Percentiles rank a stretch among this genome's conserved stretches.
Conservation (phyloP, 1,284 basidiomycete genomes). For the Spongiforma sp. region DNA sequence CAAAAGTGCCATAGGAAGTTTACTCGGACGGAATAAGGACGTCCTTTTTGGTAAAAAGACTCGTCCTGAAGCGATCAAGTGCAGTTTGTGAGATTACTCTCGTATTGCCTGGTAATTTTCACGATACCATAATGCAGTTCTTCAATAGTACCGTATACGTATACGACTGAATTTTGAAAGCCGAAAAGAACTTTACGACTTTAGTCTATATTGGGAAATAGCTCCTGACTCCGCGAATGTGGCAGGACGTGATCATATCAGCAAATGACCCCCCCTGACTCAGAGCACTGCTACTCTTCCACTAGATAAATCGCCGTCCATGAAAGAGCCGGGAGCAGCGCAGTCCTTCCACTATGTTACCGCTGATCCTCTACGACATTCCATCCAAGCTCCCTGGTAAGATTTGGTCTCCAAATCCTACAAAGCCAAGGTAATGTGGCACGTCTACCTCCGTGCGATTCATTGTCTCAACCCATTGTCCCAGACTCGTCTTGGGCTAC, state of each 20-base stretch:
- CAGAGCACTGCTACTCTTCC: too few species aligned
- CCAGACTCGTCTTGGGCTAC: slow-evolving; percentile 34
- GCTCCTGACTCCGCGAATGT: too few species aligned
- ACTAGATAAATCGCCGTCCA: slow-evolving; percentile 59
- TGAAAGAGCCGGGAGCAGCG: background rate
- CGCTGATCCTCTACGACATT: slow-evolving; percentile 31
- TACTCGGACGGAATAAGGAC: slow-evolving; percentile 95
- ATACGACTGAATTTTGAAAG: too few species aligned
- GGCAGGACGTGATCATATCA: too few species aligned
- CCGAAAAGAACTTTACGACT: too few species aligned
- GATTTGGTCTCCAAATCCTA: slow-evolving; percentile 27
- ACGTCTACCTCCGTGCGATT: background rate
- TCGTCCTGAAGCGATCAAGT: slow-evolving; percentile 92
- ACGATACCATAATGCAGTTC: too few species aligned
- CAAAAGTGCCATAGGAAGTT: slow-evolving; percentile 92
- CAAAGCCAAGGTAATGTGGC: slow-evolving; percentile 29
- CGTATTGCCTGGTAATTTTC: slow-evolving; percentile 78
- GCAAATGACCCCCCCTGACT: too few species aligned
- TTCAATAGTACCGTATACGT: too few species aligned
- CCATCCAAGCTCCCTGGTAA: slow-evolving; percentile 28
- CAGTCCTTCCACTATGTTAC: slow-evolving; percentile 16
- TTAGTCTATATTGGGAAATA: too few species aligned
- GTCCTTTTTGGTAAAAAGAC: slow-evolving; percentile 80
- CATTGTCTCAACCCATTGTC: background rate
- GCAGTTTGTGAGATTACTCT: slow-evolving; percentile 97